Base-by-base conservation (phyloP, 2,329 filamentous ascomycete species). In the Aspergillus pseudoviridinutans region DNA sequence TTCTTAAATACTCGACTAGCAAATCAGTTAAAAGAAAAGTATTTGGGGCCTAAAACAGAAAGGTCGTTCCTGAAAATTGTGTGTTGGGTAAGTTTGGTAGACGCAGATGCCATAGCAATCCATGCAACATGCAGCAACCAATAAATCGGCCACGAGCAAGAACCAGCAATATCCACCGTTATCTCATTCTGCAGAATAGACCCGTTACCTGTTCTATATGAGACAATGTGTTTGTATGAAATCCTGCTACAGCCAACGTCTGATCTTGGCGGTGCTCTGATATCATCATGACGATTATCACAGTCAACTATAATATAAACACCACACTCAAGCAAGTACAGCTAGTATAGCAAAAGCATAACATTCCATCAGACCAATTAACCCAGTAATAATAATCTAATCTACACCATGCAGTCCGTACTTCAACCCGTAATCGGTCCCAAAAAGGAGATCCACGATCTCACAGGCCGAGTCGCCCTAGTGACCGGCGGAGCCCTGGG, bases 401-500 rank as follows among this genome's bases (percentile, higher is more conserved):
- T 38, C 12, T 12, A 32, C 32, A 52, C 25, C 22, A 55, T 57
- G 53, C 59, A 61, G n/a, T 55, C 54, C 25, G 22, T 71, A 25
- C 68, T 78, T 14, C 68, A 74, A 32, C 72, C 69, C 5, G 61
- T 74, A 29, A 61, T 76, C 42, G 75, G 76, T 2, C 75, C 75
- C 0, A 71, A 69, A 20, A 66, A 70, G 35, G 61, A 75, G 9
- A 70, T 75, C 0, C 65, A 73, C 6, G 63, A 74, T 50, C 68
- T 78, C 25, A 20, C 65, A 24, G 75, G 74, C 12, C 67, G 72
- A 17, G 69, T 75, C 9, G 76, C 74, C 20, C 53, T 77, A 3
- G 70, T 78, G 1, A 74, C 71, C 0, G 76, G 76, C 5, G 74
- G 75, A 25, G 72, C 75, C 7, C 55, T 72, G 7, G 75, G 75